Evolutionary conservation across 768 basidiomycete species (phyloP), one percentile per base, ranked within the genome.

Genomic region (Arthromyces matolae): DNA sequence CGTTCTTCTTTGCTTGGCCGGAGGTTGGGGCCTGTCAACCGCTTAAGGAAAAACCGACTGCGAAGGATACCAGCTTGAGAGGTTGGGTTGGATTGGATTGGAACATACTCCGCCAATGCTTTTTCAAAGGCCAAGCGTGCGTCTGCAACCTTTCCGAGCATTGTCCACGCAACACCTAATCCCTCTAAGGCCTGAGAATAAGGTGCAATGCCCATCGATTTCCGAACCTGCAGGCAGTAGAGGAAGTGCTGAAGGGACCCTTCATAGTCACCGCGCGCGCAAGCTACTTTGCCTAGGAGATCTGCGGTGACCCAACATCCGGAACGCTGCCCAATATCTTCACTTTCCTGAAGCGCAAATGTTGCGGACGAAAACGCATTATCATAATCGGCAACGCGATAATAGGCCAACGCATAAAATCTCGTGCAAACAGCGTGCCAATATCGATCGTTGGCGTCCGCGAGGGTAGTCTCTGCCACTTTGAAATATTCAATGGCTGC

Each of bases 141-240:
- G 36, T 51, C 44, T 16, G 3, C 10, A 2, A 18, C 10, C 22
- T 36, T 42, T 13, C 39, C 44, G 4, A 51, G 18, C n/a, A 36
- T 51, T n/a, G 33, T 12, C 50, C 44, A 51, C 28, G 43, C 36
- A 19, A 39, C 7, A 9, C 45, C 51, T 18, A 52, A 43, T 19
- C 36, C 19, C 24, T 48, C 45, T 10, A 52, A 33, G 23, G 24
- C 46, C 14, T 37, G 25, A n/a, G 5, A 3, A 8, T 12, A 12
- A 10, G 44, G 27, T 12, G 18, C 2, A 20, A 47, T 20, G 12
- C 44, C 43, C 7, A 45, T n/a, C 4, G 19, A 9, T 12, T 46
- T 46, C 2, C 10, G 12, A 8, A 34, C 5, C 2, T 45, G 20
- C 4, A 45, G 16, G 24, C 35, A 18, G 5, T 24, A 23, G n/a